These are phyloP conservation scores for Luffa acutangula DNA, from an alignment of 306 rosid genomes.

Conservation along the genomic window DNA sequence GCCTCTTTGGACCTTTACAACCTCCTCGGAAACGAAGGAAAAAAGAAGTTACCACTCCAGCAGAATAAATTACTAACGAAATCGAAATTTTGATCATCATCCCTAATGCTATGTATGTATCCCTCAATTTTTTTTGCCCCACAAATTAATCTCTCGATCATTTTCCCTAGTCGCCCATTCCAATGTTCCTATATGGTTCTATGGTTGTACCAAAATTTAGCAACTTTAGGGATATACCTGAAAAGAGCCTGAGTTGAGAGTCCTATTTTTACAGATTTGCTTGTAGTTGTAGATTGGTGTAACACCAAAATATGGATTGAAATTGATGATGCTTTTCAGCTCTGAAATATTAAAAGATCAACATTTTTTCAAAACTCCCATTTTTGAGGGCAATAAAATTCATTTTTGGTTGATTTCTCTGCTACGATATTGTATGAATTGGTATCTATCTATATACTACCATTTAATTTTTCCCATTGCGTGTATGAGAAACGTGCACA, in stretches of 20 bases:
- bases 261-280: not conserved
- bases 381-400: too few relatives aligned
- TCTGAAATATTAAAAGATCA: too few relatives aligned
- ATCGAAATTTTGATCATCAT: not conserved
- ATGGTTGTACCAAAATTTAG: not conserved
- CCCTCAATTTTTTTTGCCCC: not conserved
- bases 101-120: not conserved
- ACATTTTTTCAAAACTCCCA: too few relatives aligned
- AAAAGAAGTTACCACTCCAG: not conserved
- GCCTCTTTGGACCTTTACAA: constrained; percentile 50
- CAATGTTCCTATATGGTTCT: not conserved
- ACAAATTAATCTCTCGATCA: not conserved
- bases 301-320: not conserved
- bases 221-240: not conserved
- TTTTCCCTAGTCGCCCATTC: not conserved
- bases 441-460: too few relatives aligned
- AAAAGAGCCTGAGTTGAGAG: not conserved
- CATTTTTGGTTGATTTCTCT: too few relatives aligned
- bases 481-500: too few relatives aligned
- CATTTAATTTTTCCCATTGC: too few relatives aligned
- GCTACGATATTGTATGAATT: too few relatives aligned
- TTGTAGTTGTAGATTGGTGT: not conserved
- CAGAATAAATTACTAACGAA: not conserved
- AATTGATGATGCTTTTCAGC: not conserved
- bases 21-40: constrained; percentile 29